Evolutionary conservation across 768 basidiomycete genomes (phyloP).

Genomic region (Mycena pura): DNA sequence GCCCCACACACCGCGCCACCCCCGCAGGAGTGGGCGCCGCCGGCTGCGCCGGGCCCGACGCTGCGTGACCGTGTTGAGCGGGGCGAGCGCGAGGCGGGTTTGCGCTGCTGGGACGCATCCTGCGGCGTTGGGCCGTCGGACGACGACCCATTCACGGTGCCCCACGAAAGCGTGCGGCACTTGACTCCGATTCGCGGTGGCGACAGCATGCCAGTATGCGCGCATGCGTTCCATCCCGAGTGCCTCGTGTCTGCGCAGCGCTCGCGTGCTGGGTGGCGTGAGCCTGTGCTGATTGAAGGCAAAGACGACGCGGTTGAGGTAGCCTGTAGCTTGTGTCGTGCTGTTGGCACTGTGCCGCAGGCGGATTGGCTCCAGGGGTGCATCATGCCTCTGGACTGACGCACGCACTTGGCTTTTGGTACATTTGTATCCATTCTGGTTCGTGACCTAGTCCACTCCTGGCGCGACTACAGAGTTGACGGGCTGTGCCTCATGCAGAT

Average conservation of each 20-base stretch:
- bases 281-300: slow-evolving; percentile 46
- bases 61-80: slow-evolving; percentile 77
- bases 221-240: slow-evolving; percentile 72
- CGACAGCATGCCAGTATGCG: slow-evolving; percentile 43
- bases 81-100: slow-evolving; percentile 72
- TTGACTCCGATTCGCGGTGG: slow-evolving; percentile 45
- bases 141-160: slow-evolving; percentile 61
- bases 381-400: slow-evolving; percentile 19
- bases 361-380: slow-evolving; percentile 59
- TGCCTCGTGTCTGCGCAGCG: slow-evolving; percentile 76
- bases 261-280: slow-evolving; percentile 66
- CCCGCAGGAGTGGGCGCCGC: slow-evolving; percentile 58
- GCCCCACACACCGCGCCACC: slow-evolving; percentile 8
- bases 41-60: slow-evolving; percentile 70
- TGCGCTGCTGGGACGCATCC: slow-evolving; percentile 74
- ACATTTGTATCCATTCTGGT: neutral
- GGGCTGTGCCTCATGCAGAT: too few relatives aligned
- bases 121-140: slow-evolving; percentile 81
- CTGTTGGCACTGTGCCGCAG: slow-evolving; percentile 62
- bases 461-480: too few relatives aligned
- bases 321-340: slow-evolving; percentile 76
- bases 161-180: slow-evolving; percentile 36
- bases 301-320: slow-evolving; percentile 59
- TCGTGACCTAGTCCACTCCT: neutral
- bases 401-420: neutral